phyloP scores from a whole-genome alignment of 805 yeast genomes.

The Suhomyces faveliae region DNA sequence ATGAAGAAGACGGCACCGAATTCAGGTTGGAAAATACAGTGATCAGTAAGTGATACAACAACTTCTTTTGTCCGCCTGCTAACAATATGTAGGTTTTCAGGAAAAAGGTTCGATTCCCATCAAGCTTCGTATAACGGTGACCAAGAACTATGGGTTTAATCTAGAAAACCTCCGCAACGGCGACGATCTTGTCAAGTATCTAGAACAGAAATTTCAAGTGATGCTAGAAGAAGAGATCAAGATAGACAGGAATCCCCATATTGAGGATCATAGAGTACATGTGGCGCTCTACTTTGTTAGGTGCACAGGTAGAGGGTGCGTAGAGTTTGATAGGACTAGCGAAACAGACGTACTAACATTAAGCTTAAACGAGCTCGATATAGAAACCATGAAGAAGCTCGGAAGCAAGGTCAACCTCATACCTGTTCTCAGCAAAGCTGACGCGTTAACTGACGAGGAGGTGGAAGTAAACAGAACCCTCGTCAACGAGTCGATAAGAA shows the following conservation, averaged over 20 bases:
- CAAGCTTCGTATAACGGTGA: constrained; percentile 19
- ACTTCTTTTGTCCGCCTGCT: not conserved
- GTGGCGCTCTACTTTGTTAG: constrained; percentile 24
- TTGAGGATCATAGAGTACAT: constrained; percentile 23
- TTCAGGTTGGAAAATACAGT: constrained; percentile 13
- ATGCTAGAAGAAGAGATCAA: constrained; percentile 13
- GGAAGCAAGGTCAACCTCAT: constrained; percentile 73
- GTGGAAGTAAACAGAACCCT: constrained; percentile 50
- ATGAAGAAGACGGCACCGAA: constrained; percentile 6
- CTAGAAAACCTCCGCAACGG: constrained; percentile 19
- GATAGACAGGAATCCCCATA: constrained; percentile 12
- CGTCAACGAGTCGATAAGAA: constrained; percentile 49
- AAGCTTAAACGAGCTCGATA: constrained; percentile 59
- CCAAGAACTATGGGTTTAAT: constrained; percentile 25
- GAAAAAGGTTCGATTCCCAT: constrained; percentile 8
- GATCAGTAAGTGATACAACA: constrained; percentile 9
- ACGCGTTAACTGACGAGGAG: constrained; percentile 63
- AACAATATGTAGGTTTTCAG: not conserved
- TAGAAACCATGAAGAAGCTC: constrained; percentile 69
- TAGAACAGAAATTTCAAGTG: constrained; percentile 9
- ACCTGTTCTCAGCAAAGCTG: constrained; percentile 82
- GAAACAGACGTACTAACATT: not conserved
- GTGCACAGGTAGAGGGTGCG: constrained; percentile 14
- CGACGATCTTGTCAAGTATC: constrained; percentile 6
- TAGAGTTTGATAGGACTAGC: not conserved